A percentile compares a stretch with the other conserved stretches of the same genome.
Conservation (phyloP, 345 rosid species). For the Hibiscus syriacus region DNA sequence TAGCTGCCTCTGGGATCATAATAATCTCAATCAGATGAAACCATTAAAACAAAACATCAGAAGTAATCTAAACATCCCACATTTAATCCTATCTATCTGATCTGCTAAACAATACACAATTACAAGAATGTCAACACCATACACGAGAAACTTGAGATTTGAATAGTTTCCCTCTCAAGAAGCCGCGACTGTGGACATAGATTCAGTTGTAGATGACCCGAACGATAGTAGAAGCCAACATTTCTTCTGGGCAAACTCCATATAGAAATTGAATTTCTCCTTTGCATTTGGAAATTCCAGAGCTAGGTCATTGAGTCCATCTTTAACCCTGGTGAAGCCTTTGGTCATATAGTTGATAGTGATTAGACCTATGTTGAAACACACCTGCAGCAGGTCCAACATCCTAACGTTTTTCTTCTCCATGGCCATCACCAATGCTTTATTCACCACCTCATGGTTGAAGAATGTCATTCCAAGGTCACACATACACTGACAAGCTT, state of each 20-base stretch:
- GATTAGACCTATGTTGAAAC: conserved; percentile 82
- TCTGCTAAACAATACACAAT: background rate
- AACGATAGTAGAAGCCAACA: conserved; percentile 74
- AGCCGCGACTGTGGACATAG: conserved; percentile 17
- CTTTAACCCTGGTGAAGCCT: conserved; percentile 81
- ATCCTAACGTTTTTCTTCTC: conserved; percentile 94
- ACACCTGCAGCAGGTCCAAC: conserved; percentile 76
- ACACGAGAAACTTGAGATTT: conserved; percentile 18
- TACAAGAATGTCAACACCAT: conserved; percentile 18
- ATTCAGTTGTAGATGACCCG: conserved; percentile 26
- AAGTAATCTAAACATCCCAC: conserved; percentile 31
- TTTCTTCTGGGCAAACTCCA: conserved; percentile 56
- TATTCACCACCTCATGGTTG: conserved; percentile 98
- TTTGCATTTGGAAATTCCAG: conserved; percentile 90
- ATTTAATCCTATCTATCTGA: conserved; percentile 10
- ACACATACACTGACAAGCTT: conserved; percentile 95
- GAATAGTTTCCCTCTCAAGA: conserved; percentile 27
- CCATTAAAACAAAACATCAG: conserved; percentile 18
- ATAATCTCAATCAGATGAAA: conserved; percentile 29
- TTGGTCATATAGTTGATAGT: conserved; percentile 89
- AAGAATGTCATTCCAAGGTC: conserved; percentile 97
- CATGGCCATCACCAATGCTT: conserved; percentile 99
- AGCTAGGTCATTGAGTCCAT: conserved; percentile 88
- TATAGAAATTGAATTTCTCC: conserved; percentile 68
- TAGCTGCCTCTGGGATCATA: conserved; percentile 29